phyloP scores from a whole-genome alignment of 805 yeast species.

The Metschnikowia henanensis region DNA sequence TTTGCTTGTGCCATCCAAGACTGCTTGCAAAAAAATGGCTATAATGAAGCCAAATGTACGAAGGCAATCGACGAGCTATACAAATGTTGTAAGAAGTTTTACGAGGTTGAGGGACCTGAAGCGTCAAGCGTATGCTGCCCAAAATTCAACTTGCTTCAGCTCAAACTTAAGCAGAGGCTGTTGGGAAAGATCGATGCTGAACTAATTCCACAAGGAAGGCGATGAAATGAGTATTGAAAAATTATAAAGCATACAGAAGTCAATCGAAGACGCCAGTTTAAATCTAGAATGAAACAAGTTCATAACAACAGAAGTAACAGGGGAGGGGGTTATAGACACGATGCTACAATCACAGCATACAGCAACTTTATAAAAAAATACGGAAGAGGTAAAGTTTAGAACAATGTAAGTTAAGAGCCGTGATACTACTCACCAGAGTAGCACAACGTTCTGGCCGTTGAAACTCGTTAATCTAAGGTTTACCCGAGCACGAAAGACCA shows the following conservation, averaged over 20 bases:
- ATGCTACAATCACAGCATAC: too few relatives aligned
- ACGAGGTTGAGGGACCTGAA: conserved; percentile 56
- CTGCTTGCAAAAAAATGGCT: conserved; percentile 61
- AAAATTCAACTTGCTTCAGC: conserved; percentile 54
- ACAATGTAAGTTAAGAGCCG: conserved; percentile 72
- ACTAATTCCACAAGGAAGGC: conserved; percentile 26
- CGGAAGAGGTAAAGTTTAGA: not conserved
- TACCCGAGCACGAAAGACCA: conserved; percentile 88
- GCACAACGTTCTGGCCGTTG: conserved; percentile 61
- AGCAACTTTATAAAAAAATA: too few relatives aligned
- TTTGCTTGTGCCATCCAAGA: conserved; percentile 84
- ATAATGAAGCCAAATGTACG: conserved; percentile 75
- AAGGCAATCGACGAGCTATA: conserved; percentile 67
- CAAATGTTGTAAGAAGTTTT: conserved; percentile 70
- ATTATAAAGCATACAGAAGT: too few relatives aligned
- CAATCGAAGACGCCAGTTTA: too few relatives aligned
- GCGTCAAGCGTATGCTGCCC: conserved; percentile 80
- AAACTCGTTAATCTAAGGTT: conserved; percentile 72
- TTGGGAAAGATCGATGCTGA: conserved; percentile 60
- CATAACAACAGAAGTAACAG: too few relatives aligned
- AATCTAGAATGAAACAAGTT: too few relatives aligned
- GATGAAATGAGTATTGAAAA: conserved; percentile 1
- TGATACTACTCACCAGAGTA: conserved; percentile 48
- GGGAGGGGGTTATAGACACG: too few relatives aligned
- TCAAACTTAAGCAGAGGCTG: conserved; percentile 66